A percentile compares a stretch with the other conserved stretches of the same genome.
These are phyloP conservation scores for Berberis vulgaris DNA, from an alignment of 164 flowering plant genomes.

Conservation along the genomic window DNA sequence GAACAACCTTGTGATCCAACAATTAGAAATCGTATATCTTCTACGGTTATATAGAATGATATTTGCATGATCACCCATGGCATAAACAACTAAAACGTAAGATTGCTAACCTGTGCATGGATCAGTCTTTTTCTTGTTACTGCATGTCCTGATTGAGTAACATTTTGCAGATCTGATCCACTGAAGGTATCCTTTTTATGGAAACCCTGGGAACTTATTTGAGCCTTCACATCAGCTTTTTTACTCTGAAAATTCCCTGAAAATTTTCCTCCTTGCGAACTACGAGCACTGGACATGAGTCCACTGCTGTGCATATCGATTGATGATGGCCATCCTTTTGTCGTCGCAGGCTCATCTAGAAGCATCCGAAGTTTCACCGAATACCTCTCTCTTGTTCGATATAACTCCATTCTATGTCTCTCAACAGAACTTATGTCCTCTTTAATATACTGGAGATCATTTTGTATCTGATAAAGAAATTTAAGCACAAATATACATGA, in stretches of 20 bases:
- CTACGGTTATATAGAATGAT: background rate
- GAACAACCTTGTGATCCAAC: no score
- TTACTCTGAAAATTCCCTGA: slow-evolving; percentile 36
- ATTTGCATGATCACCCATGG: background rate
- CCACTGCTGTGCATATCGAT: slow-evolving; percentile 45
- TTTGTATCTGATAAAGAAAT: slow-evolving; percentile 47
- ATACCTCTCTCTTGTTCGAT: slow-evolving; percentile 58
- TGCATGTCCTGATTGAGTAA: slow-evolving; percentile 52
- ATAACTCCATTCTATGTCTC: slow-evolving; percentile 67
- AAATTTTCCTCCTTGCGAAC: slow-evolving; percentile 34
- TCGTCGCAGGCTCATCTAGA: slow-evolving; percentile 37
- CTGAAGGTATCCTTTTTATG: slow-evolving; percentile 48
- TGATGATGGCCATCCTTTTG: slow-evolving; percentile 39
- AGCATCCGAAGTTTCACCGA: slow-evolving; percentile 57
- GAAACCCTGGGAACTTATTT: slow-evolving; percentile 35
- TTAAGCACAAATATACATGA: background rate
- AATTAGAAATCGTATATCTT: no score
- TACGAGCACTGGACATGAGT: slow-evolving; percentile 34
- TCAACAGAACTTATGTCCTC: slow-evolving; percentile 81
- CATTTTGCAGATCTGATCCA: slow-evolving; percentile 52
- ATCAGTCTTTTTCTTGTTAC: slow-evolving; percentile 67
- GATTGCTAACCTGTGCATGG: slow-evolving; percentile 60
- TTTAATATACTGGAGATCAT: slow-evolving; percentile 77
- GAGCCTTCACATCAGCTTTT: slow-evolving; percentile 43
- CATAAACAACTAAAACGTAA: background rate